phyloP scores from a whole-genome alignment of 805 yeast genomes.

The Jamesozyma lodderae region DNA sequence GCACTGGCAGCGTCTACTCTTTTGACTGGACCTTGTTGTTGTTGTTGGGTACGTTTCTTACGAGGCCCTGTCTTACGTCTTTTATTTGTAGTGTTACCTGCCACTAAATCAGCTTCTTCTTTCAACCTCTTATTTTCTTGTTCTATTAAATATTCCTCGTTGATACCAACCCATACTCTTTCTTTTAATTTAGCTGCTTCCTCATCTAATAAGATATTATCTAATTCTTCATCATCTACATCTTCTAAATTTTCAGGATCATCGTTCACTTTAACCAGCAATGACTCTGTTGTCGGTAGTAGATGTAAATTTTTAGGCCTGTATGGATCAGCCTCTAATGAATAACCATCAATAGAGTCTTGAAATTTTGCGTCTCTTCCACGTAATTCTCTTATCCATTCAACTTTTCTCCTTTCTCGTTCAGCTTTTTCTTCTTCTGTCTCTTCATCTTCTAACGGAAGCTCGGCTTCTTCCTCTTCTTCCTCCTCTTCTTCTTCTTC shows the following conservation, averaged over 20 bases:
- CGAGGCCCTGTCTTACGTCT: conserved; percentile 32
- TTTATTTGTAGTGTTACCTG: conserved; percentile 61
- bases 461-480: conserved; percentile 8
- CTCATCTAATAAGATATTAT: conserved; percentile 47
- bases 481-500: conserved; percentile 12
- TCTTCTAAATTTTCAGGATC: conserved; percentile 60
- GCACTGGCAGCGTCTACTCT: conserved; percentile 17
- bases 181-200: conserved; percentile 71
- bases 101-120: conserved; percentile 75
- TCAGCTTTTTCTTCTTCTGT: conserved; percentile 2
- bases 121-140: conserved; percentile 80
- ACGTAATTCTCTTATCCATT: conserved; percentile 6
- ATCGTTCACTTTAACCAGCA: conserved; percentile 46
- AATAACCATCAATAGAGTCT: conserved; percentile 29
- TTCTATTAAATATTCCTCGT: conserved; percentile 75
- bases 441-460: conserved; percentile 3
- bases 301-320: conserved; percentile 47
- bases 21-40: conserved; percentile 2
- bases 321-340: conserved; percentile 34
- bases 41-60: conserved; percentile 7
- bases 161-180: conserved; percentile 80
- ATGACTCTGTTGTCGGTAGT: conserved; percentile 50
- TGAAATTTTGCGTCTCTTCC: conserved; percentile 15
- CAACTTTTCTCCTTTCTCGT: conserved; percentile 10
- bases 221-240: conserved; percentile 76